phyloP scores from a whole-genome alignment of 208 protist genomes.

The Acanthamoeba triangularis region DNA sequence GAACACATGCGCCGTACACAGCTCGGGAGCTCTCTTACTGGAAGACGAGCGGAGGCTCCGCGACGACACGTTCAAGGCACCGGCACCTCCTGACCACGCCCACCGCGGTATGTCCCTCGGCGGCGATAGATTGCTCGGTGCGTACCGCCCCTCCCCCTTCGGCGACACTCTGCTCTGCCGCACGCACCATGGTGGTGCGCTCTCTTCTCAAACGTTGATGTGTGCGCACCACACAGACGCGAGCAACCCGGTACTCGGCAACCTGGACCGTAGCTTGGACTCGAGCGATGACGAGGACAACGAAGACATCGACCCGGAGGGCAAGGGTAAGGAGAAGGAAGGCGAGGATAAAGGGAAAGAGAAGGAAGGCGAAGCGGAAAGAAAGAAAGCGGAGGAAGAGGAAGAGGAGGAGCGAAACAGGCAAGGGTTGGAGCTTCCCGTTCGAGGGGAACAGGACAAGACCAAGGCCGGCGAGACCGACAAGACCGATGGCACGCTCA shows the following conservation, averaged over 20 bases:
- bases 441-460: not conserved
- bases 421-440: not conserved
- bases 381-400: not conserved
- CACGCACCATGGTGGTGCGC: too few relatives aligned
- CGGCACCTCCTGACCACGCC: not conserved
- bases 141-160: too few relatives aligned
- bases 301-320: slow-evolving; percentile 71
- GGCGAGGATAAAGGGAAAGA: not conserved
- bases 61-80: slow-evolving; percentile 48
- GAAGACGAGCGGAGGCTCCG: slow-evolving; percentile 65
- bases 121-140: slow-evolving; percentile 1
- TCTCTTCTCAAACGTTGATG: too few relatives aligned
- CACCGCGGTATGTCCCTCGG: slow-evolving; percentile 2
- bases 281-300: slow-evolving; percentile 73
- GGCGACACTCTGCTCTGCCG: too few relatives aligned
- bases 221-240: not conserved
- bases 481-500: not conserved
- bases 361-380: not conserved
- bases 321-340: not conserved
- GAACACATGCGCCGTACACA: slow-evolving; percentile 76
- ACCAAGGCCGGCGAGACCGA: not conserved
- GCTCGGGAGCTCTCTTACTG: slow-evolving; percentile 69
- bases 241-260: not conserved
- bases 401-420: slow-evolving; percentile 52
- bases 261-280: slow-evolving; percentile 39